Base-by-base conservation (phyloP, 2,329 filamentous ascomycete genomes). In the Cryphonectria radicalis region DNA sequence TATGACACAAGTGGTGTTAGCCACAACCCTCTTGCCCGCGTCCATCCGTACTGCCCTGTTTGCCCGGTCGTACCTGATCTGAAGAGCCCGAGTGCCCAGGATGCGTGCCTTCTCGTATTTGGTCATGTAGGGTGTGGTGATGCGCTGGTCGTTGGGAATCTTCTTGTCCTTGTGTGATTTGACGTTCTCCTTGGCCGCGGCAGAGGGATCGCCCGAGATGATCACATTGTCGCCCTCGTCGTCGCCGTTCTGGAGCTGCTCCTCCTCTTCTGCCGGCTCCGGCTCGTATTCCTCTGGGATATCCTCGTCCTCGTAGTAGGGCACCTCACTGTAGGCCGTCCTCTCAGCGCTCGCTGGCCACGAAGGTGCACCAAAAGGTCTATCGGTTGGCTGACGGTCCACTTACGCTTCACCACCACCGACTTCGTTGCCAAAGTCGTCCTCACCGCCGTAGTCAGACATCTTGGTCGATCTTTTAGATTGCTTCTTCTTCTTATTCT, bases 41-140 rank as follows among this genome's bases (percentile, higher is more conserved):
- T 42, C 25, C 57, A 14, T 32, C 14, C 25, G 25, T 37, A 32
- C 8, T 50, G 11, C 13, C 25, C 53, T 63, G 14, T 5, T 66
- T 53, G n/a, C 62, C n/a, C 55, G 37, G 19, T 76, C 89, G 69
- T 82, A 97, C 94, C 94, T 98, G 79, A 99, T 98, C 83, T 99
- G 96, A 79, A 98, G 83, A 57, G 96, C 96, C 76, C 96, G 88
- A 57, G 96, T 98, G 64, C 96, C 96, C 74, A 99, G 84, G 72
- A 99, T 95, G 79, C 96, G 91, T 74, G 96, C 96, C 77, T 91
- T 90, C 87, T 99, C 96, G 83, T 99, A 99, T 85, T 99, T 99
- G 76, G 96, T 99, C 95, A 99, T 97, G 84, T 98, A 99, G 2
- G 95, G 96, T 40, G 96, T 99, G 11, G 96, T 99, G 35, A 90